Percentiles rank a stretch among this genome's conserved stretches.
Evolutionary conservation across 148 eudicot genomes (phyloP).

Genomic region (Dysphania ambrosioides): DNA sequence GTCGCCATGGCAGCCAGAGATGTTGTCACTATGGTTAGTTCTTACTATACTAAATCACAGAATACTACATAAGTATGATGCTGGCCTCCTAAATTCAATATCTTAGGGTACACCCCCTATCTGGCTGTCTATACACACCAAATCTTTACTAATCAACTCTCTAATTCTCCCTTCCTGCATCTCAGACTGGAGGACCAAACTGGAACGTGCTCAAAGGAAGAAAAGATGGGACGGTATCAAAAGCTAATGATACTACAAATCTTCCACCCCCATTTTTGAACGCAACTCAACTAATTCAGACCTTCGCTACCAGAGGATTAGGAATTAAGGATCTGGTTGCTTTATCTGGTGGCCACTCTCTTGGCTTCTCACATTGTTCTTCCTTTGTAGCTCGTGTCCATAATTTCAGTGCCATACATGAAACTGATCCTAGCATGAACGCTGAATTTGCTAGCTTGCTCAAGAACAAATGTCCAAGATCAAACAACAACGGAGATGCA

Average conservation of each 20-base stretch:
- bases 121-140: neutral
- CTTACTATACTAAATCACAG: too few relatives aligned
- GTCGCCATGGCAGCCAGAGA: slow-evolving; percentile 68
- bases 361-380: slow-evolving; percentile 70
- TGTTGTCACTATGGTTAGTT: slow-evolving; percentile 56
- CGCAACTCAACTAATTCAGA: slow-evolving; percentile 44
- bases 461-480: slow-evolving; percentile 44
- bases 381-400: slow-evolving; percentile 53
- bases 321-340: slow-evolving; percentile 48
- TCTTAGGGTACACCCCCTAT: too few relatives aligned
- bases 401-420: slow-evolving; percentile 43
- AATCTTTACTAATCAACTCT: neutral
- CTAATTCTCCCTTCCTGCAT: neutral
- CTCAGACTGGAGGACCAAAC: slow-evolving; percentile 51
- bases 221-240: slow-evolving; percentile 59
- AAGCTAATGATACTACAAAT: slow-evolving; percentile 42
- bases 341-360: slow-evolving; percentile 66
- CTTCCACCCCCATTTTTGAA: slow-evolving; percentile 50
- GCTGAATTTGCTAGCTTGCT: slow-evolving; percentile 36
- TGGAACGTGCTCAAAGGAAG: slow-evolving; percentile 66
- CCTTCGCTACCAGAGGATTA: slow-evolving; percentile 43
- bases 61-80: too few relatives aligned
- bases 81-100: too few relatives aligned
- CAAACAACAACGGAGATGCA: slow-evolving; percentile 40
- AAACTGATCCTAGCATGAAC: slow-evolving; percentile 52